Percentiles rank a stretch among this genome's conserved stretches.
Evolutionary conservation across 257 asterid genomes (phyloP).

Genomic region (Solanum virginianum): DNA sequence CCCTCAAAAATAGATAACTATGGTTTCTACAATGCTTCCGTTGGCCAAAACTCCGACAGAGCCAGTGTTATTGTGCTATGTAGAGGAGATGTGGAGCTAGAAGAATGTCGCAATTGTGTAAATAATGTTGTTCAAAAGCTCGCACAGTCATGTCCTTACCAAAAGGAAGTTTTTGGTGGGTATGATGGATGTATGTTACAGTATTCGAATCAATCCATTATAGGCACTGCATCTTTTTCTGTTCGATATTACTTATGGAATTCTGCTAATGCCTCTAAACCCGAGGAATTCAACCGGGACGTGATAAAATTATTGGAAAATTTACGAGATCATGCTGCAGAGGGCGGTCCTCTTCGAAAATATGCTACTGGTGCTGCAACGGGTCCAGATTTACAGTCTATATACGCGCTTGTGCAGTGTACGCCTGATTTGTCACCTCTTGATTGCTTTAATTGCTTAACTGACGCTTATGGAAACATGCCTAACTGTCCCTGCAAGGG

Average conservation of each 20-base stretch:
- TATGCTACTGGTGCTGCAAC: constrained; percentile 1
- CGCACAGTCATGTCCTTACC: neutral
- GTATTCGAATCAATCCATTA: neutral
- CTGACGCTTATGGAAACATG: neutral
- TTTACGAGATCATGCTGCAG: neutral
- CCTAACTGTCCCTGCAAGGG: neutral
- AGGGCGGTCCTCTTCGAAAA: neutral
- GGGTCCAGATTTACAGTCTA: neutral
- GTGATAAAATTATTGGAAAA: neutral
- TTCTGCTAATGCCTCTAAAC: neutral
- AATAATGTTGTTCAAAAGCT: neutral
- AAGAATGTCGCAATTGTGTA: neutral
- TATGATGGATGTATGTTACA: neutral
- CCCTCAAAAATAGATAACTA: neutral
- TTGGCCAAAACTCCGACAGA: neutral
- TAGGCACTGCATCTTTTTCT: neutral
- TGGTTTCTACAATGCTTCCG: neutral
- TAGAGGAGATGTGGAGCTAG: neutral
- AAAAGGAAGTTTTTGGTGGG: neutral
- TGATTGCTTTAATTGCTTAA: constrained; percentile 8
- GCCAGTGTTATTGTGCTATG: constrained; percentile 4
- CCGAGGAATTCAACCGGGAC: neutral
- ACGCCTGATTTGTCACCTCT: constrained; percentile 14
- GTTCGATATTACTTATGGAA: neutral
- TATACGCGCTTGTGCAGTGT: constrained; percentile 9